Evolutionary conservation across 2,329 filamentous ascomycete species (phyloP), one percentile per base, ranked within the genome.

Genomic region (Fusarium pseudograminearum): DNA sequence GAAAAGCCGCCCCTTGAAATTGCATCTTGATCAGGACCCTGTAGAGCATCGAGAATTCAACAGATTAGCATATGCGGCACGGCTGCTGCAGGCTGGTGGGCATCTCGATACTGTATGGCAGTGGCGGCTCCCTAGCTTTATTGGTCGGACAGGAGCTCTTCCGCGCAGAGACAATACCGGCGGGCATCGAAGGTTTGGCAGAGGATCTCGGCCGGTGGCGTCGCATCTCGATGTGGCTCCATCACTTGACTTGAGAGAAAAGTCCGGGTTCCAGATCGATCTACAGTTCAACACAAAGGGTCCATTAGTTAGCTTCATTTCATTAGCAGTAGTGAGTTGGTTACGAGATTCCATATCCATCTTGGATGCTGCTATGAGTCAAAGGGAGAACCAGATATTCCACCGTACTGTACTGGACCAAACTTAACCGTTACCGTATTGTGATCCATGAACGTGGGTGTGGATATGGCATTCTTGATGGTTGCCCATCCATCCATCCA

Each of bases 161-260:
- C 58, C 40, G 55, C 36, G 40, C 40, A 52, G 41, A 63, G 48
- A 34, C 34, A 71, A 46, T 57, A 57, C 55, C n/a, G 41, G 62
- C 10, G 55, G 52, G 36, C 68, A 72, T 74, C 72, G 68, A 63
- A 55, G 57, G 51, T 65, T 65, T 68, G 58, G 70, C 42, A 57
- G 58, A 70, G 65, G 65, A 74, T 71, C 68, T 70, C 54, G 45
- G 53, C 50, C 34, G 50, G 65, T 71, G 71, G 71, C 69, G 65
- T 67, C 56, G 51, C 46, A 74, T 73, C 69, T 70, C 65, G 72
- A 74, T 73, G 53, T 54, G 53, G 51, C 42, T n/a, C 48, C 48
- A 46, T 69, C 64, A 71, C 59, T 61, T 71, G 59, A 69, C 48
- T 51, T 53, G 42, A 36, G 50, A 41, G 42, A 30, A 20, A 40